Conservation (phyloP, 2,329 filamentous ascomycete species). For the Colletotrichum tofieldiae region DNA sequence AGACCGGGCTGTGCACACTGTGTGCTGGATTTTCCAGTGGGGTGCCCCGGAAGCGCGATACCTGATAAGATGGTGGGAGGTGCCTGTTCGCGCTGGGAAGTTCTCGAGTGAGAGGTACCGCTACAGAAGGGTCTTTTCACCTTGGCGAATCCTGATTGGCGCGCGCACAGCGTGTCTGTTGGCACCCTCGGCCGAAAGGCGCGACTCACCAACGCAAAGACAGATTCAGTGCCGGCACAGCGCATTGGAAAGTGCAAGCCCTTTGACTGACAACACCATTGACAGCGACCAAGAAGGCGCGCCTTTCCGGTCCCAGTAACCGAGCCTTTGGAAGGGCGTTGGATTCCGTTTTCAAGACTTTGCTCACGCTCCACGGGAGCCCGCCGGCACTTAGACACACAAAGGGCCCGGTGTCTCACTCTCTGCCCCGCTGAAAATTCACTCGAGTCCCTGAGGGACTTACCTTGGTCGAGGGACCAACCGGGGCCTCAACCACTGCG, state of each 20-base stretch:
- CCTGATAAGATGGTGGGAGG: conserved; percentile 35
- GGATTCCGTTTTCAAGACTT: background rate
- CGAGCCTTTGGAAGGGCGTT: no score
- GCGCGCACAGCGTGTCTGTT: background rate
- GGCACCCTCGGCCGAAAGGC: conserved; percentile 12
- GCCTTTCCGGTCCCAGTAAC: conserved; percentile 1
- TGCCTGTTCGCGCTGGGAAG: background rate
- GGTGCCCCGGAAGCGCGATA: background rate
- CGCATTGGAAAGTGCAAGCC: conserved; percentile 4
- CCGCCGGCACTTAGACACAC: background rate
- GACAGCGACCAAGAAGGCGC: conserved; percentile 12
- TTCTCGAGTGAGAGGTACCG: background rate
- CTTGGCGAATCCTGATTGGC: conserved; percentile 20
- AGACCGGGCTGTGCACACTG: background rate
- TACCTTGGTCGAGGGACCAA: conserved; percentile 2
- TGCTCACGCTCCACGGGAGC: background rate
- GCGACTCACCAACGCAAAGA: conserved; percentile 23
- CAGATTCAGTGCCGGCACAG: conserved; percentile 1
- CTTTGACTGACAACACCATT: conserved; percentile 17
- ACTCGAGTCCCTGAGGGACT: conserved; percentile 11
- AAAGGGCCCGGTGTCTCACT: conserved; percentile 27
- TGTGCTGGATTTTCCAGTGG: background rate
- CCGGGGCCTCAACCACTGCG: conserved; percentile 1
- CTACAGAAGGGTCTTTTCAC: background rate
- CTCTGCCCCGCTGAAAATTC: conserved; percentile 32